Evolutionary conservation across 2,329 filamentous ascomycete genomes (phyloP).

Genomic region (Metarhizium album): DNA sequence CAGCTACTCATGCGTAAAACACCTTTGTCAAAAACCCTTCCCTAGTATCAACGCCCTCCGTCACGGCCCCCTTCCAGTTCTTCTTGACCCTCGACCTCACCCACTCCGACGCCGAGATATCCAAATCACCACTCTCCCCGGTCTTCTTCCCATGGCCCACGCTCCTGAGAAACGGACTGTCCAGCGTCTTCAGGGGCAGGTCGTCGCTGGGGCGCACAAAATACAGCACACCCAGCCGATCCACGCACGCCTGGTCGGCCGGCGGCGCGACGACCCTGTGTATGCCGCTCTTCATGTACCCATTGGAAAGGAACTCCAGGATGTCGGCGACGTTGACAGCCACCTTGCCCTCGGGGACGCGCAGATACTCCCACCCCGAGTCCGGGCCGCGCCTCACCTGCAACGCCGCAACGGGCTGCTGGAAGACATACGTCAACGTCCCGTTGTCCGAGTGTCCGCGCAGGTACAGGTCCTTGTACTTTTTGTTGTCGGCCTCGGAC

Average conservation of each 20-base stretch:
- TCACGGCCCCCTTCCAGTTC: slow-evolving; percentile 1
- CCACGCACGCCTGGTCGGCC: slow-evolving; percentile 1
- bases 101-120: slow-evolving; percentile 3
- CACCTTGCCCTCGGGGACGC: slow-evolving; percentile 4
- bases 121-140: background rate
- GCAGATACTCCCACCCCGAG: slow-evolving; percentile 1
- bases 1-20: slow-evolving; percentile 2
- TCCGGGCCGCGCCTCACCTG: slow-evolving; percentile 28
- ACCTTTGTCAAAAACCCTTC: slow-evolving; percentile 5
- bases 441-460: slow-evolving; percentile 44
- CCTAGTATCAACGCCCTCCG: background rate
- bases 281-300: slow-evolving; percentile 3
- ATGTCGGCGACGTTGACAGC: slow-evolving; percentile 5
- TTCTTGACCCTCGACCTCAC: slow-evolving; percentile 4
- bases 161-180: slow-evolving; percentile 1
- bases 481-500: slow-evolving; percentile 30
- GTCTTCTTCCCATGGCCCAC: slow-evolving; percentile 1
- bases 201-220: slow-evolving; percentile 5
- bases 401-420: slow-evolving; percentile 44
- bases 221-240: slow-evolving; percentile 3
- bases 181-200: slow-evolving; percentile 2
- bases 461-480: slow-evolving; percentile 24
- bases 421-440: slow-evolving; percentile 44
- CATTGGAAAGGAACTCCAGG: slow-evolving; percentile 2
- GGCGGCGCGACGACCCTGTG: slow-evolving; percentile 4